Percentiles rank a stretch among this genome's conserved stretches.
These are phyloP conservation scores for Paramyrothecium roridum DNA, from an alignment of 2,329 filamentous ascomycete genomes.

Conservation along the genomic window DNA sequence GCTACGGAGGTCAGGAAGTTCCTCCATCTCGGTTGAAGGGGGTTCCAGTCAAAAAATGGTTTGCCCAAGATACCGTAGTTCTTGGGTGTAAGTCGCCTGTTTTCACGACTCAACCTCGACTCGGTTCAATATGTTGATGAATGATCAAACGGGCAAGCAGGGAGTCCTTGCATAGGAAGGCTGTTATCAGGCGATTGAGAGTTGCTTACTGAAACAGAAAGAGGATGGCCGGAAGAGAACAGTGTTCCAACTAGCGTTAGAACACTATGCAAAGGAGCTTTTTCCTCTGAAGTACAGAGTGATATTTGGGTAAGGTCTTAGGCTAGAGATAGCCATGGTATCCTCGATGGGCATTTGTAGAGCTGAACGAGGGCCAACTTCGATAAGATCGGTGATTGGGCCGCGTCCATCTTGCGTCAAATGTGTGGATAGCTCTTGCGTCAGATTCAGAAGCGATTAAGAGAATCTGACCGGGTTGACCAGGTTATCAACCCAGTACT, in stretches of 20 bases:
- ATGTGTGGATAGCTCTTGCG: neutral
- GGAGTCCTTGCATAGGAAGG: slow-evolving; percentile 24
- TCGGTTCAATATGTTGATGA: slow-evolving; percentile 30
- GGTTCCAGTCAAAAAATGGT: slow-evolving; percentile 12
- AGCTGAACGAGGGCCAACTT: slow-evolving; percentile 21
- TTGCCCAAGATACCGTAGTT: slow-evolving; percentile 37
- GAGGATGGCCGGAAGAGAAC: slow-evolving; percentile 29
- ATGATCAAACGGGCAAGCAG: slow-evolving; percentile 36
- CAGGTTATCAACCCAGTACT: slow-evolving; percentile 37
- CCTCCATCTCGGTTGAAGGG: slow-evolving; percentile 19
- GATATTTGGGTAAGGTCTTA: slow-evolving; percentile 19
- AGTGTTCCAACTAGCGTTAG: slow-evolving; percentile 17
- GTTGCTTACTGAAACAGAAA: slow-evolving; percentile 42
- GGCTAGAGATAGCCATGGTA: slow-evolving; percentile 23
- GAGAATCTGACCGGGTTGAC: slow-evolving; percentile 35
- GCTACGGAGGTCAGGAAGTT: slow-evolving; percentile 18
- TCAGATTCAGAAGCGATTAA: slow-evolving; percentile 12
- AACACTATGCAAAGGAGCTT: neutral
- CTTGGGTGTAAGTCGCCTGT: slow-evolving; percentile 22
- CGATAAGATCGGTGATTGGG: slow-evolving; percentile 9
- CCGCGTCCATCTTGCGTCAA: neutral
- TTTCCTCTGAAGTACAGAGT: neutral
- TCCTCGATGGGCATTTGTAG: slow-evolving; percentile 14
- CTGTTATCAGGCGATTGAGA: neutral
- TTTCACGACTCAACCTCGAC: slow-evolving; percentile 21